These are phyloP conservation scores for Paramecium caudatum DNA, from an alignment of 73 alveolate species.

Conservation along the genomic window DNA sequence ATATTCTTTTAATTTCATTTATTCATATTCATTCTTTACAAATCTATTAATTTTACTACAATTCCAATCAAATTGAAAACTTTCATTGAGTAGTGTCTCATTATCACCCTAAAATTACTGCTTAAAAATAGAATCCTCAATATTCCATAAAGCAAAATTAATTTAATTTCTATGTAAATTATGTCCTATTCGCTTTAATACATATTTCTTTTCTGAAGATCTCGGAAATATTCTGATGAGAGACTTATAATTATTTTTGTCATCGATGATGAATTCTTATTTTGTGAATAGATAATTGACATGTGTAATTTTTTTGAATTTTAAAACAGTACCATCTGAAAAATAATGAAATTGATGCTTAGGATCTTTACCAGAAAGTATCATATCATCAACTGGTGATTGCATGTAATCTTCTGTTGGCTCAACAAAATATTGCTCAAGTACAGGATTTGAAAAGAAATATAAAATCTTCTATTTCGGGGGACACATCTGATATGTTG, in stretches of 20 bases:
- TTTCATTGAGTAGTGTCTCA: constrained; percentile 78
- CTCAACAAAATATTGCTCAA: constrained; percentile 57
- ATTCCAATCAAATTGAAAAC: constrained; percentile 95
- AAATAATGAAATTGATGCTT: constrained; percentile 54
- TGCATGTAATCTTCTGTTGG: constrained; percentile 11
- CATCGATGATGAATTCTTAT: constrained; percentile 65
- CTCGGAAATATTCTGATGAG: constrained; percentile 57
- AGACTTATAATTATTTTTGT: constrained; percentile 68
- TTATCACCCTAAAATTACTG: constrained; percentile 82
- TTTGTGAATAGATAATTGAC: constrained; percentile 15
- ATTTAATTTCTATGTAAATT: constrained; percentile 27
- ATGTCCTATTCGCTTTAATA: constrained; percentile 36
- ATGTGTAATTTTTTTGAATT: background rate
- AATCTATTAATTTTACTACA: constrained; percentile 81
- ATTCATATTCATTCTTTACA: constrained; percentile 81
- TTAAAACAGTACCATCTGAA: constrained; percentile 32
- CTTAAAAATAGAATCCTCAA: constrained; percentile 79
- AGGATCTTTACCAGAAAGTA: constrained; percentile 65
- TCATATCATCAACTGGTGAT: constrained; percentile 42
- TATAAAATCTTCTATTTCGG: constrained; percentile 59
- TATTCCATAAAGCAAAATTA: constrained; percentile 74
- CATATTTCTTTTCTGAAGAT: constrained; percentile 63
- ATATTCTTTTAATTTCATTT: constrained; percentile 73
- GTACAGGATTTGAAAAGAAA: constrained; percentile 68
- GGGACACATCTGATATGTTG: constrained; percentile 74